Conservation (phyloP, 2,329 filamentous ascomycete genomes). For the Pyrenochaeta sp. region DNA sequence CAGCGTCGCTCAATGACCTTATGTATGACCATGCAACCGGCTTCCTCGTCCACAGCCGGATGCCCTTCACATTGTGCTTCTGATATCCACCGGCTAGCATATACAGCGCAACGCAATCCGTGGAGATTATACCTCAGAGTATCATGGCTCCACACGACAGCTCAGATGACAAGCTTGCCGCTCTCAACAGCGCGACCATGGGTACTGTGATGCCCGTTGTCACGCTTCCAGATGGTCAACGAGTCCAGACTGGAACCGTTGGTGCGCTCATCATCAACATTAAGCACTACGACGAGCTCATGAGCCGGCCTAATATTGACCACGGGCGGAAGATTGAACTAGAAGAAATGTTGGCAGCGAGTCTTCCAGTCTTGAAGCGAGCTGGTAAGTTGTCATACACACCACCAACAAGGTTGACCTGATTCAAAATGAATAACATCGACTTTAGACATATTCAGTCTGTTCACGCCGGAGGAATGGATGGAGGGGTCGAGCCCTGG, state of each 20-base stretch:
- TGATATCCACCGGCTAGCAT: background rate
- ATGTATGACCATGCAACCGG: background rate
- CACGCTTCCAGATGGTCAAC: conserved; percentile 8
- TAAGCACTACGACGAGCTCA: conserved; percentile 7
- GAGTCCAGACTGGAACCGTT: conserved; percentile 15
- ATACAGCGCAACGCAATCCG: background rate
- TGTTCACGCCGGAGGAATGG: conserved; percentile 17
- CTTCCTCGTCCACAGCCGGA: background rate
- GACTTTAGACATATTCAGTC: conserved; percentile 8
- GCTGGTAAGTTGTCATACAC: conserved; percentile 1
- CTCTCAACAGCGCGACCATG: conserved; percentile 12
- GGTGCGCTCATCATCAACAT: conserved; percentile 11
- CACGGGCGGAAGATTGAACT: background rate
- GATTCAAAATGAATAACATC: background rate
- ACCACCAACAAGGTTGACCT: too few relatives aligned
- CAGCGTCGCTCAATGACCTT: background rate
- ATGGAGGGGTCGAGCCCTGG: conserved; percentile 10
- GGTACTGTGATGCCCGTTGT: conserved; percentile 11
- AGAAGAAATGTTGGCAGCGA: conserved; percentile 6
- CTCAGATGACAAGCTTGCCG: conserved; percentile 1
- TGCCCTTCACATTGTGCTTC: too few relatives aligned
- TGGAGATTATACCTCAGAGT: background rate
- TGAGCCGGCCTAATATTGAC: background rate
- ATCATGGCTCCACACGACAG: background rate
- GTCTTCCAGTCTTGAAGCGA: conserved; percentile 6